A percentile compares a stretch with the other conserved stretches of the same genome.
Evolutionary conservation across 2,329 filamentous ascomycete genomes (phyloP).

Genomic region (Paracoccidioides lutzii): DNA sequence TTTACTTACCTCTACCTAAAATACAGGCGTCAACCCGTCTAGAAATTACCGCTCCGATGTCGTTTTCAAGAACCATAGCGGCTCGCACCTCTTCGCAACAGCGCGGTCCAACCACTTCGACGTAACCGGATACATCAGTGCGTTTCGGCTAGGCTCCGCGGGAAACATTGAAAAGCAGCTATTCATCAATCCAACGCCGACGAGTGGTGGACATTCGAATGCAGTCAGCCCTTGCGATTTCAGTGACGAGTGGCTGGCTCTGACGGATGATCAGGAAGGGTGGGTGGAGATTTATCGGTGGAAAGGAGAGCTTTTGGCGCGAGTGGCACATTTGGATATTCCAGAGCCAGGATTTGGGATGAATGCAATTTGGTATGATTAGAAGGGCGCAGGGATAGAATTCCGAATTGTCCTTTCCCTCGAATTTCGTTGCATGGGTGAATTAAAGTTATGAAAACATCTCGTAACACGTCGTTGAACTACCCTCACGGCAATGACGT

Average conservation of each 20-base stretch:
- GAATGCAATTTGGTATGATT: slow-evolving; percentile 95
- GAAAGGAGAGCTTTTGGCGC: slow-evolving; percentile 65
- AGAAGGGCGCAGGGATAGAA: slow-evolving; percentile 1
- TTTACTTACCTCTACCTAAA: background rate
- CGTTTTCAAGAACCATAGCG: slow-evolving; percentile 56
- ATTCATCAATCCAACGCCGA: slow-evolving; percentile 70
- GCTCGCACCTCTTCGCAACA: slow-evolving; percentile 69
- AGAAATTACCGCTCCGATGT: slow-evolving; percentile 72
- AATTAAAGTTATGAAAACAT: background rate
- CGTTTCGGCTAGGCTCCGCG: slow-evolving; percentile 55
- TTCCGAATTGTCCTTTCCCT: background rate
- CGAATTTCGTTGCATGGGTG: background rate
- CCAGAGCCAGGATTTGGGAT: slow-evolving; percentile 85
- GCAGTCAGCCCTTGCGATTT: slow-evolving; percentile 74
- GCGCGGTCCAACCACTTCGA: slow-evolving; percentile 64
- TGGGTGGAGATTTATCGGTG: slow-evolving; percentile 81
- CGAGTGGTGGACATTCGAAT: slow-evolving; percentile 78
- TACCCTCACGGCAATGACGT: too few species aligned
- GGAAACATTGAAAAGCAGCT: slow-evolving; percentile 68
- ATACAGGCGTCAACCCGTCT: slow-evolving; percentile 25
- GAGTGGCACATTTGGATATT: slow-evolving; percentile 64
- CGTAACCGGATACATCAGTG: slow-evolving; percentile 70
- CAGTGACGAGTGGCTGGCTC: slow-evolving; percentile 77
- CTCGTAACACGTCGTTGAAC: too few species aligned
- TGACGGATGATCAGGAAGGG: slow-evolving; percentile 79